Percentiles rank a stretch among this genome's conserved stretches.
Conservation (phyloP, 179 eudicot genomes). For the Heliamphora ciliata region DNA sequence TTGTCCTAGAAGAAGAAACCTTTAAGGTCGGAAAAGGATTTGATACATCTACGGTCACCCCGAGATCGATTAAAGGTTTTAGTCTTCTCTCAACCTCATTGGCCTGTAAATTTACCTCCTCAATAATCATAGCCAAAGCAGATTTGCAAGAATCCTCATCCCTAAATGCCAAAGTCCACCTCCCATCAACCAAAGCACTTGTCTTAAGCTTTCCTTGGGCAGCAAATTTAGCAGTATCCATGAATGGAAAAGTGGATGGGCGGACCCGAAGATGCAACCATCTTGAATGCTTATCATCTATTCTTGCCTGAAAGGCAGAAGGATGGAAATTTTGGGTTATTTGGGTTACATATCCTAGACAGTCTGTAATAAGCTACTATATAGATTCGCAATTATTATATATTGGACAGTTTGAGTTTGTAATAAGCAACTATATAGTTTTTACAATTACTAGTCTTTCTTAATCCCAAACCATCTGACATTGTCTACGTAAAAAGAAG, state of each 20-base stretch:
- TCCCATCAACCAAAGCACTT: conserved; percentile 70
- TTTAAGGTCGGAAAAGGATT: neutral
- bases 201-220: conserved; percentile 40
- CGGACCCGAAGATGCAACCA: conserved; percentile 94
- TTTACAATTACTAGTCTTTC: neutral
- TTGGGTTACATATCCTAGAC: neutral
- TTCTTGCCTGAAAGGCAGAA: conserved; percentile 53
- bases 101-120: conserved; percentile 45
- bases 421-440: neutral
- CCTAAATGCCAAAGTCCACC: conserved; percentile 91
- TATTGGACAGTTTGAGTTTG: too few relatives aligned
- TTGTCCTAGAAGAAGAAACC: conserved; percentile 19
- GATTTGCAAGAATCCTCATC: conserved; percentile 65
- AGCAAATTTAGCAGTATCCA: conserved; percentile 34
- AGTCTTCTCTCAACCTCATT: conserved; percentile 65
- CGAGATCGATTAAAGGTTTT: conserved; percentile 50
- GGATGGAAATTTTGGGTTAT: neutral
- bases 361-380: neutral
- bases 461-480: too few relatives aligned
- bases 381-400: too few relatives aligned
- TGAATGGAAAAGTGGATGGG: conserved; percentile 52
- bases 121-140: conserved; percentile 57
- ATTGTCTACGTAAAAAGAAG: too few relatives aligned
- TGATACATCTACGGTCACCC: conserved; percentile 23
- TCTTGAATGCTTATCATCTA: conserved; percentile 76